Base-by-base conservation (phyloP, 768 basidiomycete species). In the Galerina marginata region DNA sequence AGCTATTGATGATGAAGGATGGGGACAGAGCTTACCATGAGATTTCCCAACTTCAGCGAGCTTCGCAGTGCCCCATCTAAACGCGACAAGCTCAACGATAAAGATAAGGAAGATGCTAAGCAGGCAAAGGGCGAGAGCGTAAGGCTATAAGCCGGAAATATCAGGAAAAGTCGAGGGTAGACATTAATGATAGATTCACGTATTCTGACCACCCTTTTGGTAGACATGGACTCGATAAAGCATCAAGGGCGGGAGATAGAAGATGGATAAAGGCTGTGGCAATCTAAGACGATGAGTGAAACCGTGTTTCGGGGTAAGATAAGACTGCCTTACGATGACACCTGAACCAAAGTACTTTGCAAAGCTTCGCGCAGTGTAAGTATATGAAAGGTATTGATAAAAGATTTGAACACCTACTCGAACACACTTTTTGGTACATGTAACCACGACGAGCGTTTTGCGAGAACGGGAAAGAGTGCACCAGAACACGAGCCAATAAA, bases 341-440 rank as follows among this genome's bases (percentile, higher is more conserved):
- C 94, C 94, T 12, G 92, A 93, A 26, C 94, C 94, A 74, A 96
- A 95, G 72, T 90, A 94, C 74, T 93, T 95, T 36, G 91, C 89
- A 71, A 95, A 92, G 52, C 90, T 91, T 59, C 16, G 23, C 15
- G 51, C 43, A 55, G 26, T 23, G 42, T 44, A 40, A 47, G 44
- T 25, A 10, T 2, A 42, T 67, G 62, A 42, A 62, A 48, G 15
- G 60, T 42, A 51, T 39, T 15, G 58, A 38, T 16, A 37, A 44
- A 47, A 53, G 12, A 45, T 37, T 20, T 26, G 39, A 54, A 46
- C 2, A 74, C 90, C 29, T 55, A 92, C 92, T 95, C 88, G 60
- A 91, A 94, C 2, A 89, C 73, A 39, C 70, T 58, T 49, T 80
- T 82, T 11, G 91, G 91, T 3, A 92, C 77, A 49, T 73, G 77